Evolutionary conservation across 768 basidiomycete species (phyloP).

Genomic region (Leccinum obscurum): DNA sequence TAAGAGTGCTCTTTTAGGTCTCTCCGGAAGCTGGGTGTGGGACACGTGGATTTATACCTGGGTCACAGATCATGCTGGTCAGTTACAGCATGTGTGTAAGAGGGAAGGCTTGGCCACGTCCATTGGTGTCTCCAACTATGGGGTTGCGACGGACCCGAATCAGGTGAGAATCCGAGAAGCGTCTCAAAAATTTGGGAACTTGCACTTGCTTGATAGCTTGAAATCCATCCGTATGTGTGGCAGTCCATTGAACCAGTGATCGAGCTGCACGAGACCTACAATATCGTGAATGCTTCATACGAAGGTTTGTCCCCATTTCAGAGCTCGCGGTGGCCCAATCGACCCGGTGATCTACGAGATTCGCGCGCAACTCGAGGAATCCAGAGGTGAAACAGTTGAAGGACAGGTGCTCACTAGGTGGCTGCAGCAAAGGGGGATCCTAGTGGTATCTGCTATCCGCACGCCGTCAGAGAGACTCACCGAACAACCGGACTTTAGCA

Average conservation of each 20-base stretch:
- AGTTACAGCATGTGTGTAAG: no score
- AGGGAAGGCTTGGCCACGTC: no score
- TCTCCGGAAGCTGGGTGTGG: no score
- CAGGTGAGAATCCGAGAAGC: background rate
- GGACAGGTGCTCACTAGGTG: constrained; percentile 6
- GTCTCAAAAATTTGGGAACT: background rate
- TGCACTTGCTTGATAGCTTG: background rate
- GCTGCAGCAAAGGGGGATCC: constrained; percentile 4
- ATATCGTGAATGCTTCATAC: constrained; percentile 8
- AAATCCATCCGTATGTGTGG: constrained; percentile 5
- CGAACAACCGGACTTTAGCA: background rate
- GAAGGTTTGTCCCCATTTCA: constrained; percentile 1
- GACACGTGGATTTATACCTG: no score
- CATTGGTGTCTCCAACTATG: no score
- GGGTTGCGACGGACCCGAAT: constrained; percentile 1
- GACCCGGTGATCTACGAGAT: background rate
- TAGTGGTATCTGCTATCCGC: background rate
- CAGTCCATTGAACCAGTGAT: constrained; percentile 6
- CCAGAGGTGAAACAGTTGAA: constrained; percentile 2
- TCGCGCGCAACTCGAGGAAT: constrained; percentile 1
- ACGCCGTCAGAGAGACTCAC: background rate
- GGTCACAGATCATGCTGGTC: no score
- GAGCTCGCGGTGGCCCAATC: background rate
- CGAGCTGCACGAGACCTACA: background rate
- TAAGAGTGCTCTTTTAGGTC: no score